Percentiles rank a stretch among this genome's conserved stretches.
These are phyloP conservation scores for Phytophthora cajani DNA, from an alignment of 352 stramenopile genomes.

Conservation along the genomic window DNA sequence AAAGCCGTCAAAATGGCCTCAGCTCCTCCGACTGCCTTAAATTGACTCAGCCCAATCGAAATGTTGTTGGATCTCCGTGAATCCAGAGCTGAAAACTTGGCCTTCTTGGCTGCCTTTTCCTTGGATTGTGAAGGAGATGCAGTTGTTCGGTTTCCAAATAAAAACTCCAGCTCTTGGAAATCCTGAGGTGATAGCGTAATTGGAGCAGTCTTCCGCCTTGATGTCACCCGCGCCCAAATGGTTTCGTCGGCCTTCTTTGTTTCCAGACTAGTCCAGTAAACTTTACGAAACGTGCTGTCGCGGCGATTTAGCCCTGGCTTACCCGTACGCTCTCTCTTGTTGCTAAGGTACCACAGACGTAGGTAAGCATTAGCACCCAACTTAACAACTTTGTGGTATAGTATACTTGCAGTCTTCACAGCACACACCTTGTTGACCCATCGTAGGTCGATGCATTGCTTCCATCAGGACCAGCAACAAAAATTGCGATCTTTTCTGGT, in stretches of 20 bases:
- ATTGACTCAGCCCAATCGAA: slow-evolving; percentile 79
- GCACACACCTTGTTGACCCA: slow-evolving; percentile 14
- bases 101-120: slow-evolving; percentile 35
- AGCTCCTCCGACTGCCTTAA: slow-evolving; percentile 62
- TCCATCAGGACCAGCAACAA: slow-evolving; percentile 56
- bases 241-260: slow-evolving; percentile 59
- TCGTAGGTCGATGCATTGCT: slow-evolving; percentile 5
- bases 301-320: slow-evolving; percentile 36
- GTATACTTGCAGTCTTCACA: not conserved
- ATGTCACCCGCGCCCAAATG: slow-evolving; percentile 78
- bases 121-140: slow-evolving; percentile 22
- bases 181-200: slow-evolving; percentile 76
- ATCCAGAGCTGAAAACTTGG: slow-evolving; percentile 68
- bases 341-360: not conserved
- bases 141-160: slow-evolving; percentile 54
- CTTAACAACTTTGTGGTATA: not conserved
- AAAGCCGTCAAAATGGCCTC: slow-evolving; percentile 57
- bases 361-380: not conserved
- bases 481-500: slow-evolving; percentile 63
- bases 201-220: slow-evolving; percentile 66
- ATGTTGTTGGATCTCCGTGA: slow-evolving; percentile 84
- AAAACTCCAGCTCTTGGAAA: slow-evolving; percentile 62
- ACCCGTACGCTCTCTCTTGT: slow-evolving; percentile 18
- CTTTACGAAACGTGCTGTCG: slow-evolving; percentile 73
- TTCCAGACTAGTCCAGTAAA: slow-evolving; percentile 84